Evolutionary conservation across 2,329 filamentous ascomycete species (phyloP).

Genomic region (Macrophomina phaseolina): DNA sequence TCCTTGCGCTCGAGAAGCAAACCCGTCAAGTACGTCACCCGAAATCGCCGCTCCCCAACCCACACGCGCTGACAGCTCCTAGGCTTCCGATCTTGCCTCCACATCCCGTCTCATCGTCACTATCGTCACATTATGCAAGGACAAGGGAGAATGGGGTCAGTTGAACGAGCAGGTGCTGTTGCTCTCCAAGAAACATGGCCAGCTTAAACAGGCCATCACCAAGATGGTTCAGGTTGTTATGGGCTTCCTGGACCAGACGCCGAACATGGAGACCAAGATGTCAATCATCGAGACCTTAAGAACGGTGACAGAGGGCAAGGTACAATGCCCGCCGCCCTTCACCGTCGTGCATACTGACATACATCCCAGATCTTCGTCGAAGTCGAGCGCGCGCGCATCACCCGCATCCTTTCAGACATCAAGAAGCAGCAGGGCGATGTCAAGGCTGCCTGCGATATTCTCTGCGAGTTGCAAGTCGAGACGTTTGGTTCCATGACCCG

Average conservation of each 20-base stretch:
- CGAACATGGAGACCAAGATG: conserved; percentile 84
- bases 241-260: conserved; percentile 85
- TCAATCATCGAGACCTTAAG: conserved; percentile 92
- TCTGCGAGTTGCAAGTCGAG: conserved; percentile 98
- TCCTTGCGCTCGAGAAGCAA: conserved; percentile 91
- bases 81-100: conserved; percentile 95
- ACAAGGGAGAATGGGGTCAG: conserved; percentile 89
- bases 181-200: conserved; percentile 98
- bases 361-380: conserved; percentile 85
- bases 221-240: conserved; percentile 99
- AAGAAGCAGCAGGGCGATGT: conserved; percentile 95
- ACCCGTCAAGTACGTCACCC: conserved; percentile 76
- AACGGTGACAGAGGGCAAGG: conserved; percentile 97
- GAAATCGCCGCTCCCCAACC: conserved; percentile 6
- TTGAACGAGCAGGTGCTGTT: conserved; percentile 96
- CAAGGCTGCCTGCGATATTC: conserved; percentile 85
- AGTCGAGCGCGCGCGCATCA: conserved; percentile 94
- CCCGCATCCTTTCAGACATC: conserved; percentile 93
- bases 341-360: conserved; percentile 32
- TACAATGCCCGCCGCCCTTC: conserved; percentile 37
- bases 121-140: conserved; percentile 93
- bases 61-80: conserved; percentile 32
- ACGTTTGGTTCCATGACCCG: conserved; percentile 98
- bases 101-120: conserved; percentile 86
- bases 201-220: conserved; percentile 98